Percentiles rank a stretch among this genome's conserved stretches.
phyloP scores from a whole-genome alignment of 2,329 filamentous ascomycete species.

The Sarocladium oryzae region DNA sequence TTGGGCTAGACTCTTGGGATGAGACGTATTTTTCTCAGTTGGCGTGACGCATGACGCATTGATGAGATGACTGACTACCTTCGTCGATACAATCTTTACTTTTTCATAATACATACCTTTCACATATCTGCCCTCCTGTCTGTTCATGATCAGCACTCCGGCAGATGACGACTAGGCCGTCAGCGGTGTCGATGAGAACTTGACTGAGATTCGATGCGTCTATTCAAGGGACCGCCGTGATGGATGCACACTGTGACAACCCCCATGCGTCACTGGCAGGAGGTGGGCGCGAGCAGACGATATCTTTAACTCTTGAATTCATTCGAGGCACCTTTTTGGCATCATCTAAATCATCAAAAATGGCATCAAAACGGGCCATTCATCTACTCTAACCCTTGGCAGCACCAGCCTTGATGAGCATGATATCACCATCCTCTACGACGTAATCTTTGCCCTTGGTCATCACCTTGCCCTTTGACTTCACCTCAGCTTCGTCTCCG shows the following conservation, averaged over 20 bases:
- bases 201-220: too few relatives aligned
- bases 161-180: too few relatives aligned
- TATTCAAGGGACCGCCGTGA: too few relatives aligned
- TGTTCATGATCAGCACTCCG: too few relatives aligned
- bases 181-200: too few relatives aligned
- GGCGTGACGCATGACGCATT: background rate
- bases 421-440: constrained; percentile 72
- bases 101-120: too few relatives aligned
- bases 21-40: too few relatives aligned
- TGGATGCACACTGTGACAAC: background rate
- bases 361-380: constrained; percentile 1
- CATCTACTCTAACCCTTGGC: constrained; percentile 54
- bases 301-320: constrained; percentile 13
- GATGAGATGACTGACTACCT: background rate
- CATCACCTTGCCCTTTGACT: constrained; percentile 92
- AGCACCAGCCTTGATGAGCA: constrained; percentile 86
- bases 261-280: too few relatives aligned
- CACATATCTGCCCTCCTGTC: too few relatives aligned
- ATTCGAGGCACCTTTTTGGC: constrained; percentile 9
- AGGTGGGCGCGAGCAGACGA: too few relatives aligned
- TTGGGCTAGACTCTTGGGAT: too few relatives aligned
- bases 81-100: background rate
- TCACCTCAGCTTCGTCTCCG: constrained; percentile 82
- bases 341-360: constrained; percentile 8
- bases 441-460: constrained; percentile 99